Conservation (phyloP, 805 yeast genomes). For the Barnettozyma populi region DNA sequence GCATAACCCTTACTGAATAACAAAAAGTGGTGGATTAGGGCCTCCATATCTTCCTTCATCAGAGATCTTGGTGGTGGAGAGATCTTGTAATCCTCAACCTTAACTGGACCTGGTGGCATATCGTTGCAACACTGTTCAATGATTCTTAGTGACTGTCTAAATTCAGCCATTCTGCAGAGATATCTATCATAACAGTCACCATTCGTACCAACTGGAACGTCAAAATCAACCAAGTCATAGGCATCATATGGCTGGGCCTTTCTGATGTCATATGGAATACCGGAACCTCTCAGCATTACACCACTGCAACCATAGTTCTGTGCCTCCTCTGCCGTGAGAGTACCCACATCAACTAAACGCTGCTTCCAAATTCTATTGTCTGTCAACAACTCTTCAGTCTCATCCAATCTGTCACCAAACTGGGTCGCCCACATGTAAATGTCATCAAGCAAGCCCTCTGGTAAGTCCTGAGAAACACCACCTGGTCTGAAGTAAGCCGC, state of each 20-base stretch:
- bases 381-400: conserved; percentile 81
- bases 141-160: conserved; percentile 84
- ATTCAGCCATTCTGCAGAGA: conserved; percentile 84
- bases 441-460: conserved; percentile 81
- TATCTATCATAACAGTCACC: conserved; percentile 93
- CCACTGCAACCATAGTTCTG: conserved; percentile 76
- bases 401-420: conserved; percentile 89
- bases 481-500: conserved; percentile 89
- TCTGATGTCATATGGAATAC: conserved; percentile 82
- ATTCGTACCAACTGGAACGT: conserved; percentile 77
- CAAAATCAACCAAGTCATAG: conserved; percentile 79
- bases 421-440: conserved; percentile 96
- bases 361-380: conserved; percentile 92
- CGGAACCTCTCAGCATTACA: conserved; percentile 88
- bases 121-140: conserved; percentile 86
- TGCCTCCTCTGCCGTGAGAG: conserved; percentile 82
- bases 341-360: conserved; percentile 77
- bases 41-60: conserved; percentile 93
- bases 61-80: conserved; percentile 73
- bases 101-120: conserved; percentile 89
- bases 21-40: conserved; percentile 83
- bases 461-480: conserved; percentile 85
- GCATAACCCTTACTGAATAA: conserved; percentile 83
- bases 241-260: conserved; percentile 89
- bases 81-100: conserved; percentile 85